Evolutionary conservation across 768 basidiomycete species (phyloP), one percentile per base, ranked within the genome.

Genomic region (Myochromella boudieri): DNA sequence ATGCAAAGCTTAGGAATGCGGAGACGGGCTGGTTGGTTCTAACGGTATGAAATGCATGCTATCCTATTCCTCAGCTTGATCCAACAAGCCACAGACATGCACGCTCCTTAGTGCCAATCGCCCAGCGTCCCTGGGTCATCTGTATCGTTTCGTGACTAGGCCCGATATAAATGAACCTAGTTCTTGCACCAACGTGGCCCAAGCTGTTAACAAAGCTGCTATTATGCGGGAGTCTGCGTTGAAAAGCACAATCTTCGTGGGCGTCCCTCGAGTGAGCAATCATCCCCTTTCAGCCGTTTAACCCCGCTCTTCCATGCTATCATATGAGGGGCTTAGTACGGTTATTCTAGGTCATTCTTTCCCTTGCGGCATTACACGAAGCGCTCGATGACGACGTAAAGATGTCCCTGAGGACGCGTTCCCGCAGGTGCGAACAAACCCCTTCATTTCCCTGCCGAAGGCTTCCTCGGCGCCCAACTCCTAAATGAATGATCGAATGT

Each of bases 161-260:
- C 65, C 69, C 47, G 67, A 68, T 39, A 54, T 65, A 55, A 67
- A 67, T 46, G 65, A 69, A 52, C 63, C 63, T 34, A 59, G 55
- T 49, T 68, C 78, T 53, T 50, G 70, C 69, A 60, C 74, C 61
- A 46, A 64, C 66, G 51, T 82, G 44, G 63, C 75, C 49, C 79
- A 77, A 49, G 82, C 84, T 41, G 74, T 87, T 48, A 78, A 80
- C 66, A 84, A 76, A 62, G 89, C 88, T 52, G 87, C 90, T 54
- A 64, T 91, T 54, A 93, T 95, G 81, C 78, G 93, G 36, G 93
- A 95, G 71, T 81, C 89, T 24, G 89, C 88, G 24, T 61, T 95
- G 63, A 95, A 95, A 71, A 91, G 90, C 61, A 80, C 82, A 60
- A 87, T 93, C 58, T 94, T 95, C 61, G 81, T 91, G 45, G 90